These are phyloP conservation scores for Erysiphe neolycopersici DNA, from an alignment of 2,329 filamentous ascomycete species.

Conservation along the genomic window DNA sequence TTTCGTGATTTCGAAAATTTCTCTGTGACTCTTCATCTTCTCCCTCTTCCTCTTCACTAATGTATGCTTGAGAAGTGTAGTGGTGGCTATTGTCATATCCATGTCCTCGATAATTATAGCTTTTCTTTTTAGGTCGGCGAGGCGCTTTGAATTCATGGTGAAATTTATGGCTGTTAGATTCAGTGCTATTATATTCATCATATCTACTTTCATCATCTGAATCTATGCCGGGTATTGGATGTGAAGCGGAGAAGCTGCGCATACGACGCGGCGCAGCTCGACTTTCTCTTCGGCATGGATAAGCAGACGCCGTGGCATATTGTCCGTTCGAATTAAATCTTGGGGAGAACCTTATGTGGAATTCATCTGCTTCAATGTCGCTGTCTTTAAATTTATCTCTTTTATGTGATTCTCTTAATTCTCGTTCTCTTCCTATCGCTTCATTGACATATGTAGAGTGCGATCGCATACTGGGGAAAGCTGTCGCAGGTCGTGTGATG, in stretches of 20 bases:
- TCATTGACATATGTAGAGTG: conserved; percentile 10
- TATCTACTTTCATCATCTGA: conserved; percentile 10
- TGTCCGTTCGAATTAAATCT: conserved; percentile 14
- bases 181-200: conserved; percentile 11
- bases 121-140: conserved; percentile 9
- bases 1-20: background rate
- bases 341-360: conserved; percentile 10
- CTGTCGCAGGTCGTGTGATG: conserved; percentile 1
- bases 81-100: conserved; percentile 14
- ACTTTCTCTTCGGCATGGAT: conserved; percentile 15
- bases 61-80: conserved; percentile 2
- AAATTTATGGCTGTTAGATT: conserved; percentile 7
- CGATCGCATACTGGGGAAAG: conserved; percentile 9
- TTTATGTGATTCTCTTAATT: too few relatives aligned
- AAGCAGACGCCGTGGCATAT: conserved; percentile 15
- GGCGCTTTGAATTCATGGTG: conserved; percentile 1
- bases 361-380: background rate
- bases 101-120: conserved; percentile 14
- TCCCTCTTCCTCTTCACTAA: background rate
- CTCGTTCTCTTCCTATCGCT: background rate
- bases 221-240: conserved; percentile 10
- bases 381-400: too few relatives aligned
- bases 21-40: background rate
- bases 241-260: conserved; percentile 13
- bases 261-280: conserved; percentile 10